Base-by-base conservation (phyloP, 2,329 filamentous ascomycete species). In the Fusarium oxysporum region DNA sequence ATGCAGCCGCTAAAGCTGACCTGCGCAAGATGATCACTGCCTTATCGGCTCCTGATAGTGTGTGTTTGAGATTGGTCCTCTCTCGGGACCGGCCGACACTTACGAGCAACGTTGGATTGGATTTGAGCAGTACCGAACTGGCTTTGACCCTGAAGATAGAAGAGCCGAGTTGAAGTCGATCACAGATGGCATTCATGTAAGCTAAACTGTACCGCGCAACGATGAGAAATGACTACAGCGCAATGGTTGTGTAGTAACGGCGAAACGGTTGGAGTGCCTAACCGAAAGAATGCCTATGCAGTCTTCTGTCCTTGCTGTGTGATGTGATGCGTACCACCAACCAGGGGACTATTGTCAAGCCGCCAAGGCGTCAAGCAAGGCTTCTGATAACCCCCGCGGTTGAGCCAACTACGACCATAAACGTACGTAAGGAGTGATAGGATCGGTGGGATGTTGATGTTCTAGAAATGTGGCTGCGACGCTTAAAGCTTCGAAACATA, bases 51-150 rank as follows among this genome's bases (percentile, higher is more conserved):
- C 50, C 40, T 41, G 64, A 51, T 69, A 57, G 44, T 57, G 38
- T 64, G 43, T 58, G 51, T 66, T 60, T 41, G 58, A 61, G 62
- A 71, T 73, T 67, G 58, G 66, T 40, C 50, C 54, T 65, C 65
- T 58, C 47, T 73, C 75, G 75, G 75, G 73, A 77, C 61, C 72
- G 75, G 66, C 75, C 73, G 75, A 74, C 71, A 63, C 71, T 64
- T 59, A 67, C 53, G 54, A 70, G 62, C 38, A 68, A 68, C 43
- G 65, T 47, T 71, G 75, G 64, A 72, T 60, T 74, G 64, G 55
- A 59, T 73, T 68, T 61, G 53, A 62, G 62, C 55, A 77, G 58
- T 65, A 62, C 59, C 64, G 73, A 73, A 43, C 50, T 41, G 51
- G 51, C 62, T 50, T 30, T 45, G 51, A 45, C 55, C 43, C 59